Base-by-base conservation (phyloP, 257 asterid species). In the Anisodus acutangulus region DNA sequence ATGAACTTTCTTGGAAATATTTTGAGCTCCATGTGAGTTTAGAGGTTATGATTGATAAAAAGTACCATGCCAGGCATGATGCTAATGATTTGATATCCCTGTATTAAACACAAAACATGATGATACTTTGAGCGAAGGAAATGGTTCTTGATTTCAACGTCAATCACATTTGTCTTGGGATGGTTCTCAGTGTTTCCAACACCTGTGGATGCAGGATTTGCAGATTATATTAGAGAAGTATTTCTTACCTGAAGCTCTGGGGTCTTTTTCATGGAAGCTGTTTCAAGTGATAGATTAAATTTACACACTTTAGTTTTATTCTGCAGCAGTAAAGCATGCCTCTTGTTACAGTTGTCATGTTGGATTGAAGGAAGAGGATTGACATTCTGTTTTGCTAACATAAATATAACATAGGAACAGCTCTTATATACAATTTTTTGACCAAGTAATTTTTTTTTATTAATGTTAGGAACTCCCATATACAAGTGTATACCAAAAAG, bases 1-100 rank as follows among this genome's bases (percentile, higher is more conserved):
- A 63, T 63, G 70, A 19, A 63, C 70, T 63, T 63, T 22, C 78
- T 69, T 69, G 78, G 55, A 69, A 41, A 69, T 69, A 41, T 69
- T 41, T 69, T 69, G 53, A 69, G 51, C 54, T 41, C 15, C 54
- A 15, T 69, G 55, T 69, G 55, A 39, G 78, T 41, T 70, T 43
- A 16, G 55, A 17, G 78, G 55, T 39, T 39, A 69, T 69, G 54
- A 70, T 39, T 39, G 78, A 41, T 69, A 41, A 41, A 8, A 69
- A 16, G 3, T 31, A 39, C 11, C 78, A 41, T 8, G 8, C 49
- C 31, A 8, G 13, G 15, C 31, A 69, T 17, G 78, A 69, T 41
- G 78, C 13, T 3, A 22, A 39, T 69, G 54, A 39, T 47, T 16
- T 22, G 31, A 39, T 39, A 69, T 69, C 78, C 54, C 31, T 15